phyloP scores from a whole-genome alignment of 2,329 filamentous ascomycete species.

The Pezicula carpinea region DNA sequence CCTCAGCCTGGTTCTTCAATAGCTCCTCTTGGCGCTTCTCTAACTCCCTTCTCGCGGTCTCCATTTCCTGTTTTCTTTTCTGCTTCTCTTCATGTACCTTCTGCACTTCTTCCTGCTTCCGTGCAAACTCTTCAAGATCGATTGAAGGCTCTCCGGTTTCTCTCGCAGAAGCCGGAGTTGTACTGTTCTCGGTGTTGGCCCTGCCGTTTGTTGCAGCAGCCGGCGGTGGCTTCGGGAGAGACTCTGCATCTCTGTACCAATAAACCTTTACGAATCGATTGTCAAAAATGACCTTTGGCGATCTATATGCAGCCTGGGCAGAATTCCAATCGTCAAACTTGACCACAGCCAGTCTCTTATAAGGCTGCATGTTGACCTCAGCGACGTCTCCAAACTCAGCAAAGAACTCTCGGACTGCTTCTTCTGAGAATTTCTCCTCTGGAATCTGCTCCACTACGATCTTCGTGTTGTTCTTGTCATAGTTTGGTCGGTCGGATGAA shows the following conservation, averaged over 20 bases:
- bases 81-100: conserved; percentile 61
- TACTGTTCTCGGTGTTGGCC: conserved; percentile 21
- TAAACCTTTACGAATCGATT: conserved; percentile 84
- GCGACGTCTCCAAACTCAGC: conserved; percentile 63
- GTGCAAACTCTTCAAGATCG: conserved; percentile 65
- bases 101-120: conserved; percentile 68
- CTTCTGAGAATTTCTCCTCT: conserved; percentile 62
- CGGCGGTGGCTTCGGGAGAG: conserved; percentile 24
- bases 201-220: conserved; percentile 26
- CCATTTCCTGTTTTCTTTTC: conserved; percentile 57
- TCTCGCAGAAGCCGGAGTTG: conserved; percentile 14
- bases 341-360: conserved; percentile 64
- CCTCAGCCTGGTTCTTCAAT: conserved; percentile 58
- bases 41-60: conserved; percentile 57
- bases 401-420: conserved; percentile 64
- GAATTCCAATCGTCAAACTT: conserved; percentile 62
- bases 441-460: conserved; percentile 78
- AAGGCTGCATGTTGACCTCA: conserved; percentile 60
- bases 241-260: conserved; percentile 58
- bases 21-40: conserved; percentile 60
- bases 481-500: conserved; percentile 58
- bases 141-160: conserved; percentile 42
- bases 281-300: conserved; percentile 77
- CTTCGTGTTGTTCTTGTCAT: conserved; percentile 59
- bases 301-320: conserved; percentile 67